Conservation (phyloP, 2,329 filamentous ascomycete genomes). For the Fusarium hostae region DNA sequence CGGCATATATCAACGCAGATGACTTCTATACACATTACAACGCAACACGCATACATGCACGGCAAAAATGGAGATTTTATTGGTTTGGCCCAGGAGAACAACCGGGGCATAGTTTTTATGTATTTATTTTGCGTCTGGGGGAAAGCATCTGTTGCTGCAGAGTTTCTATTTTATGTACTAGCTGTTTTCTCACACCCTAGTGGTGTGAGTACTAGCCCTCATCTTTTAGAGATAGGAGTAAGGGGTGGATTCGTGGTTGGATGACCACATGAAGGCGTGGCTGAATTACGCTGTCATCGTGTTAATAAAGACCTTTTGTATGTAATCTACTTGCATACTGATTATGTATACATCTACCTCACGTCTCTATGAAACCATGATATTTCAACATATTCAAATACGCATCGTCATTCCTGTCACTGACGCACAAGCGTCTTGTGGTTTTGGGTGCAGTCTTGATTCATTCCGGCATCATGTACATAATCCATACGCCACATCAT, state of each 20-base stretch:
- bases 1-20: slow-evolving; percentile 13
- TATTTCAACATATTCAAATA: not conserved
- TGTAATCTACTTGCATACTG: slow-evolving; percentile 32
- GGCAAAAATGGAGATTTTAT: slow-evolving; percentile 24
- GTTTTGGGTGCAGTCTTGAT: slow-evolving; percentile 36
- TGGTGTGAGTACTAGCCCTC: slow-evolving; percentile 3
- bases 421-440: not conserved
- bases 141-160: slow-evolving; percentile 3
- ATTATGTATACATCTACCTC: not conserved
- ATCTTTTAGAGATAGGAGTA: slow-evolving; percentile 12
- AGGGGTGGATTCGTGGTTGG: slow-evolving; percentile 1
- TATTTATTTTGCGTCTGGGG: slow-evolving; percentile 14
- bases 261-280: slow-evolving; percentile 3
- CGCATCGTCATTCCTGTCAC: not conserved
- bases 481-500: slow-evolving; percentile 43
- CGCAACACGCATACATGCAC: slow-evolving; percentile 18
- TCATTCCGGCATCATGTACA: slow-evolving; percentile 47
- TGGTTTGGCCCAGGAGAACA: slow-evolving; percentile 29
- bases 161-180: not conserved
- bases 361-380: not conserved
- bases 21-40: slow-evolving; percentile 5
- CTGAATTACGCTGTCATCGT: slow-evolving; percentile 16
- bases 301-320: slow-evolving; percentile 38
- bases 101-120: slow-evolving; percentile 18
- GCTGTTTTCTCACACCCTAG: slow-evolving; percentile 8